phyloP scores from a whole-genome alignment of 2,329 filamentous ascomycete genomes.

The Celoporthe dispersa region DNA sequence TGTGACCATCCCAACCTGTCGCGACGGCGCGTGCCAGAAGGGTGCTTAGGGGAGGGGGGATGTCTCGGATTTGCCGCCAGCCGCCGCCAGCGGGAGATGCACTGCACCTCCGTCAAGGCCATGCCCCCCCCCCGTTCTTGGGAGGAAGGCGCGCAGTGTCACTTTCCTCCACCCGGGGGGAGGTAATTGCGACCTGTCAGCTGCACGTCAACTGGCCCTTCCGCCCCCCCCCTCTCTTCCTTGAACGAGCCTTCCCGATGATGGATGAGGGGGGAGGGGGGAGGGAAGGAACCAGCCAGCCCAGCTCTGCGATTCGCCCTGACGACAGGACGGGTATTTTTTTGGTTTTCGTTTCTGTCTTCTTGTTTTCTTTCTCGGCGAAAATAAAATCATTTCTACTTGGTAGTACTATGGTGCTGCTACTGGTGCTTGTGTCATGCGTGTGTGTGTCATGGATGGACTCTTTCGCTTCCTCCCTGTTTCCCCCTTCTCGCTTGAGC shows the following conservation, averaged over 20 bases:
- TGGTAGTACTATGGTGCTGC: too few species aligned
- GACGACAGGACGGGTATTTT: neutral
- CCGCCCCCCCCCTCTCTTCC: neutral
- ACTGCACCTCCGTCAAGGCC: neutral
- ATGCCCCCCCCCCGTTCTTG: too few species aligned
- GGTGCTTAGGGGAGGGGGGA: neutral
- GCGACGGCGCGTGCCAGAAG: too few species aligned
- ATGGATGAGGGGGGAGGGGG: too few species aligned
- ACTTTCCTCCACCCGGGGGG: neutral
- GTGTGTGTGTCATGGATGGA: too few species aligned
- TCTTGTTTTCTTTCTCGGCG: too few species aligned
- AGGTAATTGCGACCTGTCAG: conserved; percentile 13
- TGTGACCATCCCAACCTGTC: too few species aligned
- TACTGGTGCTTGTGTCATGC: too few species aligned
- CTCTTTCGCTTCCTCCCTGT: neutral
- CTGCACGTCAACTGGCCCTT: conserved; percentile 3
- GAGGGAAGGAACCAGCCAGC: too few species aligned
- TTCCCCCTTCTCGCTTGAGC: neutral
- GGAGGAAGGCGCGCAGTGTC: neutral
- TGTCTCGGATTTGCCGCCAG: neutral
- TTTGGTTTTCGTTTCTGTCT: too few species aligned
- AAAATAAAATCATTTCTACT: too few species aligned
- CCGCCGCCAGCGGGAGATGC: neutral
- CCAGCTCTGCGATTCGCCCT: neutral
- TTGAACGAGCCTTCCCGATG: too few species aligned